A percentile compares a stretch with the other conserved stretches of the same genome.
These are phyloP conservation scores for Geopyxis carbonaria DNA, from an alignment of 495 filamentous ascomycete genomes.

Conservation along the genomic window DNA sequence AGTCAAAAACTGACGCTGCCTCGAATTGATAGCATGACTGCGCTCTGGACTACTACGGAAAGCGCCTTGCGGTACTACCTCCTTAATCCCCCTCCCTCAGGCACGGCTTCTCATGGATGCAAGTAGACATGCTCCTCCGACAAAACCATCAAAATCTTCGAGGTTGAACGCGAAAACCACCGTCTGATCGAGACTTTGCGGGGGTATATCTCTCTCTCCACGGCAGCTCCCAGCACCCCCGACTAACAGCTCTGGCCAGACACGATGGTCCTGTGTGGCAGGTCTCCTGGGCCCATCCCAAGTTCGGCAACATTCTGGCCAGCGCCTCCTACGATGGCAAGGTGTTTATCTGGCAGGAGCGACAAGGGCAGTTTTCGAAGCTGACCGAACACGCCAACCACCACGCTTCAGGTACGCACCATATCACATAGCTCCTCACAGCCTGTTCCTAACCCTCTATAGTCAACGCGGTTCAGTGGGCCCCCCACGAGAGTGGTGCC, in stretches of 20 bases:
- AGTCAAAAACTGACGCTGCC: constrained; percentile 8
- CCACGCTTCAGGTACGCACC: constrained; percentile 20
- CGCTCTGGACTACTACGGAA: constrained; percentile 93
- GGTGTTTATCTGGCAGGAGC: constrained; percentile 95
- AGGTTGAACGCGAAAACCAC: constrained; percentile 88
- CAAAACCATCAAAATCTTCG: constrained; percentile 97
- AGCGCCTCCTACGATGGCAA: constrained; percentile 91
- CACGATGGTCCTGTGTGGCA: constrained; percentile 95
- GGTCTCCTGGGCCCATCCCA: constrained; percentile 94
- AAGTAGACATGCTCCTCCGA: constrained; percentile 76
- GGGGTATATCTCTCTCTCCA: constrained; percentile 42
- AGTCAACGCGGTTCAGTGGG: constrained; percentile 92
- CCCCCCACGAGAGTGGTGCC: constrained; percentile 89
- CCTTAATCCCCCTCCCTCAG: constrained; percentile 3
- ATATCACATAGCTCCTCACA: not conserved
- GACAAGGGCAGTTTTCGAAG: constrained; percentile 20
- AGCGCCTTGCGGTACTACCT: constrained; percentile 51
- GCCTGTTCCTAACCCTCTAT: constrained; percentile 6
- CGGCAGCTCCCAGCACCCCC: not conserved
- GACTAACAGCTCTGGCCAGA: constrained; percentile 29
- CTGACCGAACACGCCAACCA: constrained; percentile 23
- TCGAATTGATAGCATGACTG: constrained; percentile 62
- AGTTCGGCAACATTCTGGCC: constrained; percentile 94
- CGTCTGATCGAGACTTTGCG: constrained; percentile 82
- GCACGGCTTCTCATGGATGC: not conserved